Evolutionary conservation across 2,329 filamentous ascomycete species (phyloP).

Genomic region (Monilinia polystroma): DNA sequence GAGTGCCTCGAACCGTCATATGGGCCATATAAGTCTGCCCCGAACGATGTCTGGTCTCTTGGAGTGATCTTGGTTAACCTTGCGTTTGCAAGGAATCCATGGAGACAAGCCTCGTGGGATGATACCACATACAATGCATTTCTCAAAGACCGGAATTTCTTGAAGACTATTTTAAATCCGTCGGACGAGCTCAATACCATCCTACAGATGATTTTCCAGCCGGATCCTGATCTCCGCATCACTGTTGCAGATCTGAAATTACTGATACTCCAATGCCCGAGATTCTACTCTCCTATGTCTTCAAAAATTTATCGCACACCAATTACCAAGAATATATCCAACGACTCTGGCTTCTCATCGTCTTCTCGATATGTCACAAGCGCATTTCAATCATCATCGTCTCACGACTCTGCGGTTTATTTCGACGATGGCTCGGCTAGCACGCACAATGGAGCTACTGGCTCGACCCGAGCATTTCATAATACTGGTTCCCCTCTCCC

Average conservation of each 20-base stretch:
- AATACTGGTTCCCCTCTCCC: too few relatives aligned
- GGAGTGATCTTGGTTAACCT: constrained; percentile 97
- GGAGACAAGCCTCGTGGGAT: constrained; percentile 92
- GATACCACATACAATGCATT: constrained; percentile 95
- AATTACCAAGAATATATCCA: constrained; percentile 1
- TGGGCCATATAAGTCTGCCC: constrained; percentile 82
- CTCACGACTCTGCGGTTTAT: constrained; percentile 11
- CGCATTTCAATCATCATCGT: constrained; percentile 7
- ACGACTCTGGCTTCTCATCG: constrained; percentile 11
- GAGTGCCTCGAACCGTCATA: constrained; percentile 83
- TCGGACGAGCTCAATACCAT: constrained; percentile 88
- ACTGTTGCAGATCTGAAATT: constrained; percentile 75
- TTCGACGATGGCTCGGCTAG: neutral
- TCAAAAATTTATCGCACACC: neutral
- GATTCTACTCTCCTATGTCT: constrained; percentile 28
- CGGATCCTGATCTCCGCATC: constrained; percentile 79
- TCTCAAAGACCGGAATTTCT: constrained; percentile 78
- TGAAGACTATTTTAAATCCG: constrained; percentile 89
- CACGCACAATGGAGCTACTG: neutral
- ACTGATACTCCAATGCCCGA: constrained; percentile 67
- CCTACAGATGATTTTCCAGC: constrained; percentile 81
- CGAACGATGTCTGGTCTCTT: constrained; percentile 98
- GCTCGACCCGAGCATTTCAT: neutral
- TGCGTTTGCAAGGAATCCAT: constrained; percentile 96
- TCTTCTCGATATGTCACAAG: constrained; percentile 2